These are phyloP conservation scores for Sistotremastrum suecicum DNA, from an alignment of 768 basidiomycete species.

Conservation along the genomic window DNA sequence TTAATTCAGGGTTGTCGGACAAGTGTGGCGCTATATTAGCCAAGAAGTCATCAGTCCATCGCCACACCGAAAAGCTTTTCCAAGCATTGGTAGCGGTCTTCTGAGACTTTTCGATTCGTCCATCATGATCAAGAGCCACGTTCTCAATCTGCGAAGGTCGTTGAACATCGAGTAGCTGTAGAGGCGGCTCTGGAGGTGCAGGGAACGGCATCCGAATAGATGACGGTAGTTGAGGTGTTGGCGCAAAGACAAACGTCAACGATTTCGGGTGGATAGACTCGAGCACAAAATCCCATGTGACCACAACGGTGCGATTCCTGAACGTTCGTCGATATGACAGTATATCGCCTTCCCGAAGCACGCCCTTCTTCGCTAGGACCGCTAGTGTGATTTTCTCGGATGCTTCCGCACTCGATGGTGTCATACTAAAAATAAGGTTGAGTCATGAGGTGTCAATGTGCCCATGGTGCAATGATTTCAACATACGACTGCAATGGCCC, in stretches of 20 bases:
- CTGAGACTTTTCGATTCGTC: constrained; percentile 26
- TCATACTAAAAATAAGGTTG: too few relatives aligned
- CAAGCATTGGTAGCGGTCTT: constrained; percentile 40
- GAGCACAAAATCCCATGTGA: constrained; percentile 49
- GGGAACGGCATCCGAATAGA: constrained; percentile 23
- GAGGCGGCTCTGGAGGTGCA: constrained; percentile 17
- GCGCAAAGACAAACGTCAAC: constrained; percentile 26
- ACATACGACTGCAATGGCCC: too few relatives aligned
- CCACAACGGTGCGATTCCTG: constrained; percentile 17
- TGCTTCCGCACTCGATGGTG: too few relatives aligned
- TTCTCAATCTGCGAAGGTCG: constrained; percentile 31
- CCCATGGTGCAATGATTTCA: too few relatives aligned
- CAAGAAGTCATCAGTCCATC: constrained; percentile 25
- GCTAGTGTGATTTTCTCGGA: constrained; percentile 21
- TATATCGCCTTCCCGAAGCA: constrained; percentile 39
- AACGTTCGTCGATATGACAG: constrained; percentile 41
- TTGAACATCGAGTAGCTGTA: constrained; percentile 13
- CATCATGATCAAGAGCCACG: constrained; percentile 36
- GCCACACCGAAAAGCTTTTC: constrained; percentile 43
- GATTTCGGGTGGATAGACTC: constrained; percentile 29
- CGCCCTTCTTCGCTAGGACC: constrained; percentile 28
- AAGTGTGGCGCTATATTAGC: too few relatives aligned
- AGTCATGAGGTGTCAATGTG: too few relatives aligned
- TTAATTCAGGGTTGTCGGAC: too few relatives aligned
- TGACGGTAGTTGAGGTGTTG: constrained; percentile 22